Evolutionary conservation across 148 eudicot species (phyloP).

Genomic region (Chenopodium quinoa): DNA sequence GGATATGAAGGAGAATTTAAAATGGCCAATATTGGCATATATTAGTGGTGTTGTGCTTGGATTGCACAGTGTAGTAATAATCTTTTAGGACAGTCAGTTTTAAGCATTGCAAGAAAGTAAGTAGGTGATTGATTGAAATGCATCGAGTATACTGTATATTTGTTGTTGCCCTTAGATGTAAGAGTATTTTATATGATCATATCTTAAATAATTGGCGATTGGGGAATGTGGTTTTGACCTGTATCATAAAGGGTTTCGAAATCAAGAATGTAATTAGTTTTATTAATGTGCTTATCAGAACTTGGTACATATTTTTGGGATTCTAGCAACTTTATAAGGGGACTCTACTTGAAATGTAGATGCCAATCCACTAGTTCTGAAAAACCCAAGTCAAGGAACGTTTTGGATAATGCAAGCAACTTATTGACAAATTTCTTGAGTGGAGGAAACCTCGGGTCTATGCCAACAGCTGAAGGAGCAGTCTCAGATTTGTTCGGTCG

Average conservation of each 20-base stretch:
- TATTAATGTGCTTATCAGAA: not conserved
- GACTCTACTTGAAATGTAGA: slow-evolving; percentile 37
- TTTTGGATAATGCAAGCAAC: slow-evolving; percentile 94
- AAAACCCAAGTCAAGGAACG: slow-evolving; percentile 57
- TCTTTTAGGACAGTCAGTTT: not conserved
- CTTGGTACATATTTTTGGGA: slow-evolving; percentile 4
- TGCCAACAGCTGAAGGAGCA: slow-evolving; percentile 99
- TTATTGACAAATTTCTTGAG: slow-evolving; percentile 81
- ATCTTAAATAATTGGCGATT: not conserved
- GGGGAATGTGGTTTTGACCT: not conserved
- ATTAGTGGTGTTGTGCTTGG: not conserved
- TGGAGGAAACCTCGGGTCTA: slow-evolving; percentile 80
- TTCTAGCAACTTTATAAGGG: slow-evolving; percentile 4
- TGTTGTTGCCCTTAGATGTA: not conserved
- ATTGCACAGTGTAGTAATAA: not conserved
- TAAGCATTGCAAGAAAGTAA: not conserved
- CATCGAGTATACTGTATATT: not conserved
- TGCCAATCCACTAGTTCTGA: slow-evolving; percentile 73
- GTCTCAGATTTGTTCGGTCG: slow-evolving; percentile 87
- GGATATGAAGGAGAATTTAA: not conserved
- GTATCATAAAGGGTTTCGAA: not conserved
- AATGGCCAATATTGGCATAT: not conserved
- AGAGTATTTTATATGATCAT: not conserved
- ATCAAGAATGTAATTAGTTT: slow-evolving; percentile 4
- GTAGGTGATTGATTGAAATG: slow-evolving; percentile 10